Percentiles rank a stretch among this genome's conserved stretches.
Evolutionary conservation across 352 stramenopile species (phyloP).

Genomic region (Thraustotheca clavata): DNA sequence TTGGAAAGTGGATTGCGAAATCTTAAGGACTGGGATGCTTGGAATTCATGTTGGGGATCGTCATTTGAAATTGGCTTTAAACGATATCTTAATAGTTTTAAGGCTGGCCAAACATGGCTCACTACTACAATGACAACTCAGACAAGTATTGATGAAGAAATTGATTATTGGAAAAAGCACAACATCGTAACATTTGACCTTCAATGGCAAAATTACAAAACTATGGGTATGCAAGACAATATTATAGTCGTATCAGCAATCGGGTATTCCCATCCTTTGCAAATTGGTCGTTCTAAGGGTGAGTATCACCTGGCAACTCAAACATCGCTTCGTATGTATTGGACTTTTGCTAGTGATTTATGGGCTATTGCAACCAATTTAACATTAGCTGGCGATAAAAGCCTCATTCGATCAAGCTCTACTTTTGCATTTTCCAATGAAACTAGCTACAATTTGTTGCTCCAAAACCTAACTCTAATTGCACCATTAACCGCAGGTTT

Average conservation of each 20-base stretch:
- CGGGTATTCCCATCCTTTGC: neutral
- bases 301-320: neutral
- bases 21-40: neutral
- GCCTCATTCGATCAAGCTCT: neutral
- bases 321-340: conserved; percentile 17
- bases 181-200: conserved; percentile 1
- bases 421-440: conserved; percentile 12
- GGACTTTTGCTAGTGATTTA: conserved; percentile 10
- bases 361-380: conserved; percentile 9
- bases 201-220: conserved; percentile 13
- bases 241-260: neutral
- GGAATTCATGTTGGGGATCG: conserved; percentile 7
- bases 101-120: neutral
- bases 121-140: neutral
- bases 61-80: conserved; percentile 3
- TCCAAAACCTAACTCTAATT: neutral
- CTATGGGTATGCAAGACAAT: neutral
- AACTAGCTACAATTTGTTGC: neutral
- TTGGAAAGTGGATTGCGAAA: conserved; percentile 15
- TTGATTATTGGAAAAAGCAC: neutral
- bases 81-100: neutral
- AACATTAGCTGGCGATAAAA: neutral
- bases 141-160: neutral
- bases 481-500: neutral
- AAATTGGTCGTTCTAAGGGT: neutral